Evolutionary conservation across 2,329 filamentous ascomycete species (phyloP).

Genomic region (Rasamsonia emersonii): DNA sequence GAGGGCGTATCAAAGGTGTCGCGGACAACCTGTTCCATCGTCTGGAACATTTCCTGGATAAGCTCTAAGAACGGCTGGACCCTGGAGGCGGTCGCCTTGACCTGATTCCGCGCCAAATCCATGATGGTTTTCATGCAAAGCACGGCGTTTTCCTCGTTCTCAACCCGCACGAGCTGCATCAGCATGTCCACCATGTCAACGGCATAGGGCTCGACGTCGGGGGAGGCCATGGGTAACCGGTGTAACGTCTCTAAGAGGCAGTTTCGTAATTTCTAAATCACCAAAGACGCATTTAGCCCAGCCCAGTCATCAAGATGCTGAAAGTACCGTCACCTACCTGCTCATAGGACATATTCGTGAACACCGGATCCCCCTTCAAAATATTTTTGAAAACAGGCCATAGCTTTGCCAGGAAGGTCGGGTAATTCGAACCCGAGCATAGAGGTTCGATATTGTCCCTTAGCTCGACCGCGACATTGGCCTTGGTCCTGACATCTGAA

Average conservation of each 20-base stretch:
- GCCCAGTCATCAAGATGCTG: not conserved
- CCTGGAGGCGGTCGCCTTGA: slow-evolving; percentile 68
- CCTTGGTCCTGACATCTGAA: slow-evolving; percentile 70
- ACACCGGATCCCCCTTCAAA: slow-evolving; percentile 76
- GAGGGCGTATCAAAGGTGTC: slow-evolving; percentile 83
- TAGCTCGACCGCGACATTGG: slow-evolving; percentile 73
- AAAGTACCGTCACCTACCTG: slow-evolving; percentile 51
- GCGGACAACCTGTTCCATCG: slow-evolving; percentile 87
- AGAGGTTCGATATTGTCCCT: slow-evolving; percentile 80
- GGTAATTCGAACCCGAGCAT: slow-evolving; percentile 72
- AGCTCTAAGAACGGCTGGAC: slow-evolving; percentile 85
- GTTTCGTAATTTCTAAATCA: slow-evolving; percentile 69
- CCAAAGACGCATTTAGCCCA: slow-evolving; percentile 5
- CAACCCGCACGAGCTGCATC: slow-evolving; percentile 76
- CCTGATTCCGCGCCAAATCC: slow-evolving; percentile 89
- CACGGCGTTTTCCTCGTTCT: slow-evolving; percentile 99
- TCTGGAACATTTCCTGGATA: slow-evolving; percentile 91
- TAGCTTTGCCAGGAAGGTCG: slow-evolving; percentile 72
- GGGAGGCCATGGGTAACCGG: slow-evolving; percentile 65
- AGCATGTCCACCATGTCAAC: slow-evolving; percentile 82
- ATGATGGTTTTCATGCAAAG: slow-evolving; percentile 97
- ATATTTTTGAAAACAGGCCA: slow-evolving; percentile 85
- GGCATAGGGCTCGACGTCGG: slow-evolving; percentile 83
- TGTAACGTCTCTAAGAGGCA: slow-evolving; percentile 92
- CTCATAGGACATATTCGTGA: slow-evolving; percentile 81